Percentiles rank a stretch among this genome's conserved stretches.
These are phyloP conservation scores for Boletus rubroflammeus DNA, from an alignment of 768 basidiomycete genomes.

Conservation along the genomic window DNA sequence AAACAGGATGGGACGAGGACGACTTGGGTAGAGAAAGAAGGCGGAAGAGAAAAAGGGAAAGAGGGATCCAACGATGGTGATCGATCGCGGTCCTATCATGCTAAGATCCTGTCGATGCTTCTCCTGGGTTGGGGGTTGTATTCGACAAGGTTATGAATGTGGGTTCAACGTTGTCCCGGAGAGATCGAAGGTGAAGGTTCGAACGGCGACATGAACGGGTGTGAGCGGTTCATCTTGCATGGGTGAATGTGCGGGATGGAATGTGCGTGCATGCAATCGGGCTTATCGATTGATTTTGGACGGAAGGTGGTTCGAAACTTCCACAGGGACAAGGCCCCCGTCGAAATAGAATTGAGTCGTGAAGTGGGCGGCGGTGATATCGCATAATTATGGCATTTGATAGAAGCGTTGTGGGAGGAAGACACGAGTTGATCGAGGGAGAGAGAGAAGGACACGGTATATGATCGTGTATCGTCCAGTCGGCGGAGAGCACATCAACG, in stretches of 20 bases:
- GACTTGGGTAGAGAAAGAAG: conserved; percentile 3
- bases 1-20: neutral
- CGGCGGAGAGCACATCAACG: conserved; percentile 3
- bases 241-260: neutral
- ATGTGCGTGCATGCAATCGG: neutral
- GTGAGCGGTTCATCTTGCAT: neutral
- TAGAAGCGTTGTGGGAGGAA: conserved; percentile 25
- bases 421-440: conserved; percentile 13
- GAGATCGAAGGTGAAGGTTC: neutral
- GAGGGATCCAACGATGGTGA: neutral
- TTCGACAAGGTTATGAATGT: neutral
- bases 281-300: conserved; percentile 1
- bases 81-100: neutral
- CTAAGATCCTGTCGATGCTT: neutral
- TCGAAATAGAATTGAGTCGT: conserved; percentile 3
- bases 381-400: conserved; percentile 18
- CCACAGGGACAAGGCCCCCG: conserved; percentile 10
- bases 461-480: conserved; percentile 7
- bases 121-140: neutral
- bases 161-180: conserved; percentile 2
- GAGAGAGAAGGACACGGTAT: conserved; percentile 1
- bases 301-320: conserved; percentile 2
- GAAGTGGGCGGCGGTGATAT: conserved; percentile 15
- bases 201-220: neutral
- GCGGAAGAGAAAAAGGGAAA: neutral